Evolutionary conservation across 2,329 filamentous ascomycete species (phyloP), one percentile per base, ranked within the genome.

Genomic region (Cytospora paraplurivora): DNA sequence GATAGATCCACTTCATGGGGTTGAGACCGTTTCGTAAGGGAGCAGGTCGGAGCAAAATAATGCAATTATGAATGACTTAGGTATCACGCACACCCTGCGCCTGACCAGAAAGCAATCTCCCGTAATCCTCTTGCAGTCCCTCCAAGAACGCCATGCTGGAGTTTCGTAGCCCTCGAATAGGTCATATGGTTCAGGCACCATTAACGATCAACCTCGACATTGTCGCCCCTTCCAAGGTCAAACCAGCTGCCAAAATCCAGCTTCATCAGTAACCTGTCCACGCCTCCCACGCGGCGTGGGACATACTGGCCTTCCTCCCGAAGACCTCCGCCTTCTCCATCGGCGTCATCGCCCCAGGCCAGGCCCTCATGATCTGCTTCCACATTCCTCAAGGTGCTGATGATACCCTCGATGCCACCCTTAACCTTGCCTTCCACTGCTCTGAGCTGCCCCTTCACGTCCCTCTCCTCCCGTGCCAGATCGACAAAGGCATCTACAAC

Each of bases 201-300:
- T 51, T 27, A 37, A n/a, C 8, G 13, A 41, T 17, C 27, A 13
- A 47, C 58, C 15, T 59, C 62, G 27, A 51, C 63, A 12, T 27
- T 58, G n/a, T 62, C 64, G 70, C 53, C 70, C 70, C 59, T 69
- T 64, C 38, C 74, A 71, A 74, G 67, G 53, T 72, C 78, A 67
- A 85, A 82, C 84, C 84, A 87, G 60, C 77, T 82, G 21, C 84
- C 85, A 74, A 87, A 86, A 71, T 97, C 93, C 70, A 97, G 78
- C 79, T 97, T 97, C 92, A 97, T 96, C 72, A 97, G 76, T 72
- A 97, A 76, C 64, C 91, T 82, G 77, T 97, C 92, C 53, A 97
- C 86, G 1, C 92, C 91, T 0, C 91, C 91, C 4, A 92, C 85
- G 65, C 89, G 87, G 66, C 86, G 83, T 1, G 92, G 89, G 35